Conservation (phyloP, 2,329 filamentous ascomycete genomes). For the Alternaria alternata region DNA sequence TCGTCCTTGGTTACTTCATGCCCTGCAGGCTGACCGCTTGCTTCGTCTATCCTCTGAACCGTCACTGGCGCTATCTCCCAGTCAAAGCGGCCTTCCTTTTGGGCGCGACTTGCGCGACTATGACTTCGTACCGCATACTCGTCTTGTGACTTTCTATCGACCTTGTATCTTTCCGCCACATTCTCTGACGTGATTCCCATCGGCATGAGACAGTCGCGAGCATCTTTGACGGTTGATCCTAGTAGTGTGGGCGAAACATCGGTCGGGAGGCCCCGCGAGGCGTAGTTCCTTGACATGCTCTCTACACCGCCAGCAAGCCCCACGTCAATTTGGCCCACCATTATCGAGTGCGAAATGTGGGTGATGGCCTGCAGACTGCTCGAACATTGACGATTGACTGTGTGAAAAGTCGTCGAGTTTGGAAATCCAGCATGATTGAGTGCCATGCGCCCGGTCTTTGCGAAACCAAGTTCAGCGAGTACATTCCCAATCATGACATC, state of each 20-base stretch:
- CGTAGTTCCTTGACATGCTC: constrained; percentile 90
- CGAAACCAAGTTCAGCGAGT: constrained; percentile 82
- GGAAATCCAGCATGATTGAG: constrained; percentile 90
- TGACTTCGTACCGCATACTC: constrained; percentile 87
- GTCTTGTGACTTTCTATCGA: constrained; percentile 82
- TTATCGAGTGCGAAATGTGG: constrained; percentile 89
- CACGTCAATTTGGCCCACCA: constrained; percentile 79
- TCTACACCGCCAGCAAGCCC: constrained; percentile 90
- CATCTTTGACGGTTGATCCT: constrained; percentile 76
- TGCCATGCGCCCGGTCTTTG: constrained; percentile 89
- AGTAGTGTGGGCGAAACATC: constrained; percentile 78
- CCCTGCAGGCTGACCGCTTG: constrained; percentile 74
- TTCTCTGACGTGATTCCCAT: constrained; percentile 99
- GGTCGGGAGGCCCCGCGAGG: constrained; percentile 72
- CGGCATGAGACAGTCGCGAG: constrained; percentile 84
- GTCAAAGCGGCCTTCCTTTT: constrained; percentile 87
- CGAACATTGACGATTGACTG: constrained; percentile 95
- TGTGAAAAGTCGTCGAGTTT: constrained; percentile 80
- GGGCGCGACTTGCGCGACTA: constrained; percentile 82
- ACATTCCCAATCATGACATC: constrained; percentile 68
- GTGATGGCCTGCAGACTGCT: constrained; percentile 94
- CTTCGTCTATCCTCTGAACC: constrained; percentile 74
- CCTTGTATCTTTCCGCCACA: constrained; percentile 85
- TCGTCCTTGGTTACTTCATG: constrained; percentile 86
- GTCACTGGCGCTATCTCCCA: constrained; percentile 92